These are phyloP conservation scores for Scytalidium sp. DNA, from an alignment of 2,329 filamentous ascomycete species.

Conservation along the genomic window DNA sequence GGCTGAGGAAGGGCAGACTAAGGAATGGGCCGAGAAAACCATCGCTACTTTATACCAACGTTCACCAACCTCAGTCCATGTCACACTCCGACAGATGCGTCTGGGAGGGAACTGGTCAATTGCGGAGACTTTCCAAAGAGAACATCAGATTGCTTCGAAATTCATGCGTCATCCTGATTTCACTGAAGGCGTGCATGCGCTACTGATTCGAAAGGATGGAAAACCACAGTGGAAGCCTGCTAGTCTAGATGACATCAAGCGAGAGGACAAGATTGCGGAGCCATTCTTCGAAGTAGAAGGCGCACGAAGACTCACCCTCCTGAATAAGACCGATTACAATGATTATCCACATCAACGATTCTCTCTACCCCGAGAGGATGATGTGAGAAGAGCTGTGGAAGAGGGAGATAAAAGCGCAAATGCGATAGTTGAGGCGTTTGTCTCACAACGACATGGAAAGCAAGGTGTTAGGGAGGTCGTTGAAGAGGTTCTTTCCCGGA, in stretches of 20 bases:
- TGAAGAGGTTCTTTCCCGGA: constrained; percentile 63
- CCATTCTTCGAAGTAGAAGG: constrained; percentile 64
- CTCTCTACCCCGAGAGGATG: constrained; percentile 65
- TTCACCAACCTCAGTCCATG: constrained; percentile 83
- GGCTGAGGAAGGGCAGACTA: constrained; percentile 38
- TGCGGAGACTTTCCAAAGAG: constrained; percentile 76
- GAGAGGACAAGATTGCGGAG: constrained; percentile 51
- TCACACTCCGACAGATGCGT: constrained; percentile 80
- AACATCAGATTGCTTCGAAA: constrained; percentile 77
- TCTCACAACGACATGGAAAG: constrained; percentile 57
- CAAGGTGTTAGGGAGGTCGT: constrained; percentile 69
- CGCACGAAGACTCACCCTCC: constrained; percentile 51
- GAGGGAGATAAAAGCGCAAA: constrained; percentile 39
- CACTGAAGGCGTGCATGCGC: constrained; percentile 81
- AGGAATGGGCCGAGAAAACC: constrained; percentile 77
- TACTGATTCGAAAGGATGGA: constrained; percentile 65
- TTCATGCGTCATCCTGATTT: constrained; percentile 96
- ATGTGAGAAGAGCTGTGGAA: constrained; percentile 47
- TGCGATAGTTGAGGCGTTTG: constrained; percentile 62
- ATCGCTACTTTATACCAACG: constrained; percentile 70
- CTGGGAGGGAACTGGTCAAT: constrained; percentile 76
- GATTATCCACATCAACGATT: constrained; percentile 72
- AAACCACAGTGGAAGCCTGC: constrained; percentile 67
- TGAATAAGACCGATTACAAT: constrained; percentile 60
- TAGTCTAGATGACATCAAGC: constrained; percentile 64